Conservation (phyloP, 2,329 filamentous ascomycete genomes). For the Pseudohalonectria lignicola region DNA sequence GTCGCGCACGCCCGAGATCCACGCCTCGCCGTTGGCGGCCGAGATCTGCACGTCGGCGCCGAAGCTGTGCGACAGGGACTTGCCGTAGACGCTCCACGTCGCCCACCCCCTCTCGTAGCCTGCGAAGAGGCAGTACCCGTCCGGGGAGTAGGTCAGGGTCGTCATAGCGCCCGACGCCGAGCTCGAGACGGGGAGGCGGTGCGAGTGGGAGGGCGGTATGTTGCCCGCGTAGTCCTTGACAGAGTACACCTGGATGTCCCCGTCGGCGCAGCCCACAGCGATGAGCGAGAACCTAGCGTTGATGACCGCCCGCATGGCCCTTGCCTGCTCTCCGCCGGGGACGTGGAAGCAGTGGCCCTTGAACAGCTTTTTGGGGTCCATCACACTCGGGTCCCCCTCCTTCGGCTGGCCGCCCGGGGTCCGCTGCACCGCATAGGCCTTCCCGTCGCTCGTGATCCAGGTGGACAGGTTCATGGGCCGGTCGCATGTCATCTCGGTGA, state of each 20-base stretch:
- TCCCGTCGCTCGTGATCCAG: constrained; percentile 84
- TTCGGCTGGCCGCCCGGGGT: constrained; percentile 28
- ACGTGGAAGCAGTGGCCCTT: constrained; percentile 84
- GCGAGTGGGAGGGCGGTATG: constrained; percentile 74
- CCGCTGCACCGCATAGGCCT: constrained; percentile 83
- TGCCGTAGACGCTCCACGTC: constrained; percentile 96
- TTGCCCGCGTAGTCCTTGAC: constrained; percentile 91
- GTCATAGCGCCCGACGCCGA: constrained; percentile 60
- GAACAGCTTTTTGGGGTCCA: constrained; percentile 59
- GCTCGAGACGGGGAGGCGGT: constrained; percentile 58
- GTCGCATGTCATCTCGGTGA: constrained; percentile 84
- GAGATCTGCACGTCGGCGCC: constrained; percentile 54
- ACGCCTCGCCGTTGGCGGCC: constrained; percentile 62
- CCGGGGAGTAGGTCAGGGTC: constrained; percentile 77
- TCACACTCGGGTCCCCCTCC: constrained; percentile 26
- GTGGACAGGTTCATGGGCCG: constrained; percentile 91
- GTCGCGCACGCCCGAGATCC: constrained; percentile 69
- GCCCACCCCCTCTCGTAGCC: constrained; percentile 91
- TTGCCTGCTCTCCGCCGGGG: constrained; percentile 46
- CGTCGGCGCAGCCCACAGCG: constrained; percentile 71
- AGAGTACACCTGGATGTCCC: constrained; percentile 78
- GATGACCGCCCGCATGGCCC: constrained; percentile 67
- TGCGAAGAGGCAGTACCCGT: constrained; percentile 91
- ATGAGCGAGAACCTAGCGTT: constrained; percentile 94
- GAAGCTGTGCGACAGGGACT: constrained; percentile 78